Conservation (phyloP, 495 filamentous ascomycete genomes). For the Mytilinidion resinicola region DNA sequence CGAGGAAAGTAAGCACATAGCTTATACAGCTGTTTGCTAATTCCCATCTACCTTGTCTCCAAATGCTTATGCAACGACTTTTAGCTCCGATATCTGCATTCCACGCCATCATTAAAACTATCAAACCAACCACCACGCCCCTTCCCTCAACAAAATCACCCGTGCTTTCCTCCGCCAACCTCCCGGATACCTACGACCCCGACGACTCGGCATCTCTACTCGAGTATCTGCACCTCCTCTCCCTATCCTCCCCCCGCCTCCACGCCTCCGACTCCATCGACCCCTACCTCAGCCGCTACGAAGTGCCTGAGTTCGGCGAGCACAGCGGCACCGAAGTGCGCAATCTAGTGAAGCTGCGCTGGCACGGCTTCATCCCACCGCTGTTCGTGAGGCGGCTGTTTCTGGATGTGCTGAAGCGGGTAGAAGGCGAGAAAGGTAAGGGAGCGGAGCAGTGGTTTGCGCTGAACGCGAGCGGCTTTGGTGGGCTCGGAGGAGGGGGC, state of each 20-base stretch:
- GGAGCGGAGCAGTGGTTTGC: constrained; percentile 31
- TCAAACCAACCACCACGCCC: constrained; percentile 1
- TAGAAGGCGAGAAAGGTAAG: constrained; percentile 5
- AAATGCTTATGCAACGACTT: too few relatives aligned
- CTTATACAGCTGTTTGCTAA: too few relatives aligned
- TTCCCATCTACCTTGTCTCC: too few relatives aligned
- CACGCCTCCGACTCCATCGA: constrained; percentile 62
- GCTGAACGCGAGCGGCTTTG: constrained; percentile 28
- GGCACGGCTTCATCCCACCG: constrained; percentile 34
- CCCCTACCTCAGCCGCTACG: constrained; percentile 74
- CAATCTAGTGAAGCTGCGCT: constrained; percentile 29
- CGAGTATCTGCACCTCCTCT: constrained; percentile 79
- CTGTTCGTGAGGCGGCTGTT: constrained; percentile 27
- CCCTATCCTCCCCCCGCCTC: constrained; percentile 67
- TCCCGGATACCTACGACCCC: constrained; percentile 12
- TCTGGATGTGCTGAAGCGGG: constrained; percentile 24
- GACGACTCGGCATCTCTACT: constrained; percentile 41
- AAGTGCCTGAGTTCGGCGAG: constrained; percentile 45
- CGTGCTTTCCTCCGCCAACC: not conserved
- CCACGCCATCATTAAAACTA: constrained; percentile 8
- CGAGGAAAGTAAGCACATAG: constrained; percentile 4
- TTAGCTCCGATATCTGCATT: constrained; percentile 14
- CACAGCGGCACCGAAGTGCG: not conserved
- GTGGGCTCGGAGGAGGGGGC: constrained; percentile 9
- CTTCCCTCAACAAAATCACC: constrained; percentile 2